Percentiles rank a stretch among this genome's conserved stretches.
These are phyloP conservation scores for Lasiosphaeria hispida DNA, from an alignment of 495 filamentous ascomycete genomes.

Conservation along the genomic window DNA sequence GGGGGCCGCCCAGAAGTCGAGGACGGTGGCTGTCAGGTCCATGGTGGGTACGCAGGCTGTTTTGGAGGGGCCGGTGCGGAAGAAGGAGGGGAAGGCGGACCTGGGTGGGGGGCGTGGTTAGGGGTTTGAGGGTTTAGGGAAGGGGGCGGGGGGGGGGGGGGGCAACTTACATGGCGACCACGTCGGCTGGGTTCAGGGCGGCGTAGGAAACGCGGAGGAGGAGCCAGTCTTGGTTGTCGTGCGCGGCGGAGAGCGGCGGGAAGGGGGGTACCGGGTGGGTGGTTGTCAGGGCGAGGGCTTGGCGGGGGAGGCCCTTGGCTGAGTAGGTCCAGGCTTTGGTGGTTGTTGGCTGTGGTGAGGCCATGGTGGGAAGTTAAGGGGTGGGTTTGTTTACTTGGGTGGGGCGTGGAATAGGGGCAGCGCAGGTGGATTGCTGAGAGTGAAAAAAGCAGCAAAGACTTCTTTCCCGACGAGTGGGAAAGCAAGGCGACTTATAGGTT, in stretches of 20 bases:
- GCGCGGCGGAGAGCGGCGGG: neutral
- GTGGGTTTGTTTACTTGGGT: constrained; percentile 3
- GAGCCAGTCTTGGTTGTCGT: constrained; percentile 23
- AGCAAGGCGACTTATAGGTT: too few species aligned
- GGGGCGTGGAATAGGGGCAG: neutral
- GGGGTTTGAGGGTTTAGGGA: too few species aligned
- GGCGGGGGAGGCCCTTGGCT: constrained; percentile 16
- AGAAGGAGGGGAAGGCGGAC: constrained; percentile 29
- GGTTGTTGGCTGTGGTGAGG: neutral
- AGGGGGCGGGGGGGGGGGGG: constrained; percentile 31
- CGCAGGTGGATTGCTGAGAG: neutral
- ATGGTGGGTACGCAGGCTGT: constrained; percentile 30
- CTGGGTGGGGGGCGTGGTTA: too few species aligned
- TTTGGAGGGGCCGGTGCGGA: constrained; percentile 30
- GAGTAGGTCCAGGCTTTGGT: constrained; percentile 26
- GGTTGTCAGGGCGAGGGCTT: constrained; percentile 19
- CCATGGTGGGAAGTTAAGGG: constrained; percentile 9
- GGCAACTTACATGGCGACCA: constrained; percentile 32
- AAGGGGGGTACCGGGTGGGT: constrained; percentile 23
- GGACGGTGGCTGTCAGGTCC: constrained; percentile 38
- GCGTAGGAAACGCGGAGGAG: constrained; percentile 38
- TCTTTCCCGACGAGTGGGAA: too few species aligned
- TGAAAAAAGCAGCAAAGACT: too few species aligned
- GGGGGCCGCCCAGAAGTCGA: constrained; percentile 21
- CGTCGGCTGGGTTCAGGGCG: constrained; percentile 41